A percentile compares a stretch with the other conserved stretches of the same genome.
Conservation (phyloP, 2,329 filamentous ascomycete genomes). For the Aureobasidium namibiae region DNA sequence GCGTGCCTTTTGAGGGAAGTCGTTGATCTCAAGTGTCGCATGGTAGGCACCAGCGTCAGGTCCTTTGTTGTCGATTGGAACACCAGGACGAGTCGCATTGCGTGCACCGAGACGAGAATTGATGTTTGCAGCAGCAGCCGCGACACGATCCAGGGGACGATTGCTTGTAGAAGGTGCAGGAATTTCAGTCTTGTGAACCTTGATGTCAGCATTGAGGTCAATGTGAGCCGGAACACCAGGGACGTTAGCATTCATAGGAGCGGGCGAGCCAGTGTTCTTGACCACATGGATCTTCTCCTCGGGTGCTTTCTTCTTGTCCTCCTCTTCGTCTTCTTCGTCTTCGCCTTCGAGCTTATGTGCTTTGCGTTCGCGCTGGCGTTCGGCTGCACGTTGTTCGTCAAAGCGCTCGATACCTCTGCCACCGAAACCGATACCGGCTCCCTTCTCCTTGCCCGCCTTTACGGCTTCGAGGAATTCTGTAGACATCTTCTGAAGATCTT, state of each 20-base stretch:
- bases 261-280: slow-evolving; percentile 15
- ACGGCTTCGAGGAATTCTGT: slow-evolving; percentile 78
- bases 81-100: slow-evolving; percentile 76
- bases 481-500: slow-evolving; percentile 52
- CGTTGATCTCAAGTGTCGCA: slow-evolving; percentile 96
- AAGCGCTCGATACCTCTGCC: slow-evolving; percentile 89
- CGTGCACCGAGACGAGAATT: slow-evolving; percentile 83
- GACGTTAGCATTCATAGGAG: slow-evolving; percentile 13
- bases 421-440: slow-evolving; percentile 75
- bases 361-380: slow-evolving; percentile 77
- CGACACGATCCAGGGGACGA: slow-evolving; percentile 51
- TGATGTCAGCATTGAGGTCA: slow-evolving; percentile 60
- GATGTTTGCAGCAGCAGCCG: slow-evolving; percentile 85
- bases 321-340: slow-evolving; percentile 70
- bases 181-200: slow-evolving; percentile 61
- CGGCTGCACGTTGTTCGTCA: slow-evolving; percentile 82
- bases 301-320: slow-evolving; percentile 43
- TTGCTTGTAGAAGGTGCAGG: slow-evolving; percentile 48
- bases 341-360: slow-evolving; percentile 82
- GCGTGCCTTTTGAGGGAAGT: slow-evolving; percentile 95
- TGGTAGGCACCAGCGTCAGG: slow-evolving; percentile 96
- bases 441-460: slow-evolving; percentile 84
- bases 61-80: slow-evolving; percentile 96
- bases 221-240: slow-evolving; percentile 46
- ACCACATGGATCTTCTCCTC: slow-evolving; percentile 44